Evolutionary conservation across 106 monocot species (phyloP).

Genomic region (Alisma plantagoaquatica): DNA sequence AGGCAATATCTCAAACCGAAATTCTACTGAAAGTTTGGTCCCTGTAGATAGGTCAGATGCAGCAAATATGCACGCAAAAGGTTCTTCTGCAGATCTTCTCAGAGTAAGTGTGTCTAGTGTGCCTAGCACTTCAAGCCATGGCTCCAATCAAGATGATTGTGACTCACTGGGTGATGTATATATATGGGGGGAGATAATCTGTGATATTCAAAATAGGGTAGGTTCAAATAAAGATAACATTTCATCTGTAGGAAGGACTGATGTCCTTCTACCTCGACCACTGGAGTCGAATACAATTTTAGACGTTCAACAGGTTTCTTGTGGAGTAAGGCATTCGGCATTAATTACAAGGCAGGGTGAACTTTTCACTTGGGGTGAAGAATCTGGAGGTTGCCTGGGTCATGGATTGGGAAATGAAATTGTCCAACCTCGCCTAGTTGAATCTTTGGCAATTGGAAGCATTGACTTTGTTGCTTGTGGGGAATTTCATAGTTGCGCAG

Average conservation of each 20-base stretch:
- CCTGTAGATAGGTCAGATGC: conserved; percentile 26
- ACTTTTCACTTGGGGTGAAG: conserved; percentile 90
- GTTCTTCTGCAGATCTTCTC: conserved; percentile 35
- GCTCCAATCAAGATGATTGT: conserved; percentile 63
- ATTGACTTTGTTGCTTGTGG: conserved; percentile 68
- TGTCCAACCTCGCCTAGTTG: conserved; percentile 63
- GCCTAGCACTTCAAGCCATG: conserved; percentile 71
- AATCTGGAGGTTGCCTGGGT: conserved; percentile 78
- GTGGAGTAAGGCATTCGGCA: conserved; percentile 81
- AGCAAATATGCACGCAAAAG: conserved; percentile 38
- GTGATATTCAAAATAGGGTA: conserved; percentile 20
- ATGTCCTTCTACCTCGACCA: conserved; percentile 64
- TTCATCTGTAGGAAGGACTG: conserved; percentile 30
- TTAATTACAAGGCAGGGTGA: conserved; percentile 76
- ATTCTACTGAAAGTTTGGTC: conserved; percentile 14
- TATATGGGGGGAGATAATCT: conserved; percentile 73
- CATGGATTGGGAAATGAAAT: conserved; percentile 58
- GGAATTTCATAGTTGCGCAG: conserved; percentile 82
- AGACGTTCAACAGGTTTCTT: conserved; percentile 69
- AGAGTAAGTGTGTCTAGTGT: conserved; percentile 78
- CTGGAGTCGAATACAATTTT: conserved; percentile 86
- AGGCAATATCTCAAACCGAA: conserved; percentile 11
- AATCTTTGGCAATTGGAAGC: conserved; percentile 46
- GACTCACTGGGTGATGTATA: conserved; percentile 66
- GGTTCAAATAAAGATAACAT: conserved; percentile 25